phyloP scores from a whole-genome alignment of 2,329 filamentous ascomycete species.

The Cladosporium sp. region DNA sequence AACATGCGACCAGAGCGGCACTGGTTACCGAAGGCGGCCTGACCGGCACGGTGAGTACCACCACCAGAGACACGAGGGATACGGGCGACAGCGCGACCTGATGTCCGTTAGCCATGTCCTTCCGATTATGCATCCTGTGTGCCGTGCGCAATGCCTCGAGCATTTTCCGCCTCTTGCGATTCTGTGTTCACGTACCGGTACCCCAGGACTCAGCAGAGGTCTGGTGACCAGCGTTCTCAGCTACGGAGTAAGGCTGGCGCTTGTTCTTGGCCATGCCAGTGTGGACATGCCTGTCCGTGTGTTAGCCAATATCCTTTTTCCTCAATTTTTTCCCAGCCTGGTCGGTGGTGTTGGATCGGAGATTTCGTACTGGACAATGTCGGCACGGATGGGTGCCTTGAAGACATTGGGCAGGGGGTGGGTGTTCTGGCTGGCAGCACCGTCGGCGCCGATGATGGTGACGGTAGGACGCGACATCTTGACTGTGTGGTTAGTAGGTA shows the following conservation, averaged over 20 bases:
- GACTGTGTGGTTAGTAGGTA: conserved; percentile 11
- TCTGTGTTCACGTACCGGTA: conserved; percentile 63
- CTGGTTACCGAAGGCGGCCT: conserved; percentile 99
- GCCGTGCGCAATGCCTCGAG: conserved; percentile 1
- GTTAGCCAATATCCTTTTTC: conserved; percentile 23
- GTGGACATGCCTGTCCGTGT: conserved; percentile 64
- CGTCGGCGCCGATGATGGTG: conserved; percentile 94
- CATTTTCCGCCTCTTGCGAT: conserved; percentile 12
- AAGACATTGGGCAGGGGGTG: conserved; percentile 95
- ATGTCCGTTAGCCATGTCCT: conserved; percentile 18
- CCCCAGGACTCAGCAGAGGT: conserved; percentile 99
- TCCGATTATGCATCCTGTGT: conserved; percentile 12
- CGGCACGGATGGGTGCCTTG: conserved; percentile 92
- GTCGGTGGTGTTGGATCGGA: not conserved
- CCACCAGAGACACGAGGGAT: conserved; percentile 99
- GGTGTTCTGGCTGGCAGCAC: conserved; percentile 82
- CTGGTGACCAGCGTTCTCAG: conserved; percentile 99
- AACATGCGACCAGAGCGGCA: conserved; percentile 99
- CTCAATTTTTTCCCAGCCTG: not conserved
- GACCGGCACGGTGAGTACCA: conserved; percentile 99
- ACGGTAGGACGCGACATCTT: conserved; percentile 72
- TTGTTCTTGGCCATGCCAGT: conserved; percentile 99
- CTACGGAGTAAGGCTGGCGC: conserved; percentile 98
- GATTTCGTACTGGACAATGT: conserved; percentile 86
- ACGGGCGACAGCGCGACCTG: conserved; percentile 98